A percentile compares a stretch with the other conserved stretches of the same genome.
Conservation (phyloP, 768 basidiomycete species). For the Leccinum longicurvipes region DNA sequence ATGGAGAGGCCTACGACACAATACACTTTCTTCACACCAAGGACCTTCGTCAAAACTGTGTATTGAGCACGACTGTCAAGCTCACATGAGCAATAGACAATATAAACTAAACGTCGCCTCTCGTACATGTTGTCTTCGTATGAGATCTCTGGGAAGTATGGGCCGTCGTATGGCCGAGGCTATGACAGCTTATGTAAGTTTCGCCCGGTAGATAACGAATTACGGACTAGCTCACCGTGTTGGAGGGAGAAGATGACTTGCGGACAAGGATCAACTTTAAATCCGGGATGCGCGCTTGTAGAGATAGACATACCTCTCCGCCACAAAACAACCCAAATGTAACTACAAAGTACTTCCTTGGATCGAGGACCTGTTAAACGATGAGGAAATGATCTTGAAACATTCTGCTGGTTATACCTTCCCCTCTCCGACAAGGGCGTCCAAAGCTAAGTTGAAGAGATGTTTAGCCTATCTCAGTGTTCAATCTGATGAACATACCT, state of each 20-base stretch:
- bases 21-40: constrained; percentile 43
- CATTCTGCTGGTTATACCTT: constrained; percentile 35
- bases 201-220: background rate
- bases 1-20: constrained; percentile 55
- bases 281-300: background rate
- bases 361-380: constrained; percentile 42
- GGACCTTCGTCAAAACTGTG: constrained; percentile 44
- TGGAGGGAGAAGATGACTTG: constrained; percentile 58
- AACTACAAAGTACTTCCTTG: constrained; percentile 50
- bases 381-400: background rate
- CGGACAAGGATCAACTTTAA: background rate
- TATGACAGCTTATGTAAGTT: constrained; percentile 15
- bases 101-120: constrained; percentile 5
- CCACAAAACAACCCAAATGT: constrained; percentile 57
- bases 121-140: constrained; percentile 57
- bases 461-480: constrained; percentile 32
- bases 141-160: constrained; percentile 54
- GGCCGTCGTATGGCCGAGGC: constrained; percentile 55
- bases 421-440: constrained; percentile 46
- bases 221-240: constrained; percentile 40
- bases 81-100: background rate
- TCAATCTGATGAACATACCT: constrained; percentile 32
- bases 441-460: constrained; percentile 36
- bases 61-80: constrained; percentile 49
- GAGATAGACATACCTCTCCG: constrained; percentile 46